Percentiles rank a stretch among this genome's conserved stretches.
Evolutionary conservation across 169 alveolate genomes (phyloP).

Genomic region (Besnoitia besnoiti): DNA sequence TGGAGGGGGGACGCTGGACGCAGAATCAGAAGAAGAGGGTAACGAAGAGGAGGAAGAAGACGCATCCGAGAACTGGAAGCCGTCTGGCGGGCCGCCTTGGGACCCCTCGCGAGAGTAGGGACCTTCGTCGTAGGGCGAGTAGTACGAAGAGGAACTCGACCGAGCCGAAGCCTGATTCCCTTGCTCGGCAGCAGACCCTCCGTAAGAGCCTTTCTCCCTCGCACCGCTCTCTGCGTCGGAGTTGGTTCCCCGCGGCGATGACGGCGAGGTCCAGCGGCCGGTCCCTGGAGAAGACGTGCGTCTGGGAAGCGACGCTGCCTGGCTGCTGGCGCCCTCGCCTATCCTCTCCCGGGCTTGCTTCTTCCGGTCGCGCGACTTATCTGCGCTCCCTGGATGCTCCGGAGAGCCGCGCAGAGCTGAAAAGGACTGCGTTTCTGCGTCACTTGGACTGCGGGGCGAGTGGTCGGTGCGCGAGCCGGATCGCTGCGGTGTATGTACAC

Average conservation of each 20-base stretch:
- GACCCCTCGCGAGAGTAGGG: not conserved
- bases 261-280: not conserved
- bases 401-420: too few species aligned
- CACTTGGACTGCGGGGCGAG: not conserved
- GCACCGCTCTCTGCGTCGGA: not conserved
- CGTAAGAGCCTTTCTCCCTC: not conserved
- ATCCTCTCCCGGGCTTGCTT: not conserved
- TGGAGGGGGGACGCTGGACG: not conserved
- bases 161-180: not conserved
- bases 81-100: constrained; percentile 15
- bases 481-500: not conserved
- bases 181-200: too few species aligned
- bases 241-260: not conserved
- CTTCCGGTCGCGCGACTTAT: not conserved
- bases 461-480: not conserved
- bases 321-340: not conserved
- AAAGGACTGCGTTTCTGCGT: not conserved
- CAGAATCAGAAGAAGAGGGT: not conserved
- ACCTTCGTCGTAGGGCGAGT: not conserved
- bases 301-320: not conserved
- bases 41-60: constrained; percentile 35
- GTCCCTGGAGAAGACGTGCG: not conserved
- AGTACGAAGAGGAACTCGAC: constrained; percentile 2
- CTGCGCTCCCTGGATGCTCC: too few species aligned
- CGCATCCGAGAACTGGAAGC: constrained; percentile 11